A percentile compares a stretch with the other conserved stretches of the same genome.
Evolutionary conservation across 176 grass and related monocot species (phyloP).

Genomic region (Puya raimondii): DNA sequence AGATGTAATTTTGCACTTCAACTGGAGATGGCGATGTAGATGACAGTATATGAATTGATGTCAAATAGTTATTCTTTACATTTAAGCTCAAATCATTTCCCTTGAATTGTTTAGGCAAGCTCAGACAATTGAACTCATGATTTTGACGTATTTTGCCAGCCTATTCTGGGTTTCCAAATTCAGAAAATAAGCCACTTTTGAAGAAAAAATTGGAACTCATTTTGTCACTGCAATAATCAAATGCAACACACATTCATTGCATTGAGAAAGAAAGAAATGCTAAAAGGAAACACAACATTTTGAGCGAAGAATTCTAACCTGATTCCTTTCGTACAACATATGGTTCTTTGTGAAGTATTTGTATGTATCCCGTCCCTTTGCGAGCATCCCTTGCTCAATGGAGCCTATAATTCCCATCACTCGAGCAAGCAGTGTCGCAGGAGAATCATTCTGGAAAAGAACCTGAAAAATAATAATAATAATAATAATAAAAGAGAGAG

Average conservation of each 20-base stretch:
- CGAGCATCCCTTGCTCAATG: constrained; percentile 98
- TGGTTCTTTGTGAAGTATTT: constrained; percentile 99
- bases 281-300: neutral
- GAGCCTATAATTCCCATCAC: constrained; percentile 86
- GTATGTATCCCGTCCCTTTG: constrained; percentile 84
- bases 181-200: neutral
- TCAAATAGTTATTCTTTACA: too few relatives aligned
- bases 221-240: too few relatives aligned
- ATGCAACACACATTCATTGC: neutral
- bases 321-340: constrained; percentile 97
- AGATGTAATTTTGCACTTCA: neutral
- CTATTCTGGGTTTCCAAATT: neutral
- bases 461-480: constrained; percentile 31
- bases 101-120: too few relatives aligned
- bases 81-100: too few relatives aligned
- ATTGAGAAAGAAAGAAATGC: neutral
- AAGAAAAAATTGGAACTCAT: too few relatives aligned
- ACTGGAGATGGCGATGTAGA: too few relatives aligned
- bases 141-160: too few relatives aligned
- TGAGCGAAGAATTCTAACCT: constrained; percentile 45
- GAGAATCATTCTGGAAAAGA: constrained; percentile 98
- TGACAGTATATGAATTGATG: too few relatives aligned
- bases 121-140: neutral
- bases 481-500: too few relatives aligned
- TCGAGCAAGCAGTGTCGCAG: constrained; percentile 81